These are phyloP conservation scores for Hypocrella siamensis DNA, from an alignment of 2,329 filamentous ascomycete species.

Conservation along the genomic window DNA sequence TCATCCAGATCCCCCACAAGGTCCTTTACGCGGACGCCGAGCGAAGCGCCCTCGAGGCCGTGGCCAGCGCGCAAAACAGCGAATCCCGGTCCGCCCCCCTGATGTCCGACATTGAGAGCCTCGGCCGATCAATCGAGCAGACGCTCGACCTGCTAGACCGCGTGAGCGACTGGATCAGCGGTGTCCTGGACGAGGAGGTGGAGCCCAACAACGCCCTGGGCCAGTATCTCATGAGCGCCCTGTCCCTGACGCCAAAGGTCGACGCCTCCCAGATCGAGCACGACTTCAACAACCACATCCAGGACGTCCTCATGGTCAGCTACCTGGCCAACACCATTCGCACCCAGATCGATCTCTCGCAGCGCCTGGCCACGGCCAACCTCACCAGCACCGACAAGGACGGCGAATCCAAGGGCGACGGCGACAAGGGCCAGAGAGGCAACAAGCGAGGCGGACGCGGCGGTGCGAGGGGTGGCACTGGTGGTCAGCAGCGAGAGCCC, in stretches of 20 bases:
- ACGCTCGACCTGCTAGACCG: constrained; percentile 82
- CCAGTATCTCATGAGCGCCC: constrained; percentile 87
- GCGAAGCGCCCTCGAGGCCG: constrained; percentile 57
- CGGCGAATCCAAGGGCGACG: constrained; percentile 29
- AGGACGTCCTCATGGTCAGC: constrained; percentile 94
- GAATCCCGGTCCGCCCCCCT: constrained; percentile 61
- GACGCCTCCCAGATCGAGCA: constrained; percentile 79
- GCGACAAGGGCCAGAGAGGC: constrained; percentile 29
- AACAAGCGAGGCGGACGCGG: constrained; percentile 36
- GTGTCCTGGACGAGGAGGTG: constrained; percentile 85
- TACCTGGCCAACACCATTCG: constrained; percentile 98
- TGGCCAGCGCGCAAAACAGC: constrained; percentile 64
- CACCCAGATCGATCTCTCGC: constrained; percentile 95
- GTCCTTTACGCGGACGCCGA: constrained; percentile 71
- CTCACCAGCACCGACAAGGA: constrained; percentile 36
- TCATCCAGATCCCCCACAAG: constrained; percentile 93
- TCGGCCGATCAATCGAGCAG: constrained; percentile 75
- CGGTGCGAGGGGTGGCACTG: constrained; percentile 32
- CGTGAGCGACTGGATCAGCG: constrained; percentile 81
- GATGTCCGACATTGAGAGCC: constrained; percentile 74
- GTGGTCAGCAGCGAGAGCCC: constrained; percentile 30
- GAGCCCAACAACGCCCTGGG: constrained; percentile 81
- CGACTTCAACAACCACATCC: constrained; percentile 99
- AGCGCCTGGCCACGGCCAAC: constrained; percentile 73
- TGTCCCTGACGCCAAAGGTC: constrained; percentile 90